Conservation (phyloP, 805 yeast species). For the Zygosaccharomyces kombuchaensis region DNA sequence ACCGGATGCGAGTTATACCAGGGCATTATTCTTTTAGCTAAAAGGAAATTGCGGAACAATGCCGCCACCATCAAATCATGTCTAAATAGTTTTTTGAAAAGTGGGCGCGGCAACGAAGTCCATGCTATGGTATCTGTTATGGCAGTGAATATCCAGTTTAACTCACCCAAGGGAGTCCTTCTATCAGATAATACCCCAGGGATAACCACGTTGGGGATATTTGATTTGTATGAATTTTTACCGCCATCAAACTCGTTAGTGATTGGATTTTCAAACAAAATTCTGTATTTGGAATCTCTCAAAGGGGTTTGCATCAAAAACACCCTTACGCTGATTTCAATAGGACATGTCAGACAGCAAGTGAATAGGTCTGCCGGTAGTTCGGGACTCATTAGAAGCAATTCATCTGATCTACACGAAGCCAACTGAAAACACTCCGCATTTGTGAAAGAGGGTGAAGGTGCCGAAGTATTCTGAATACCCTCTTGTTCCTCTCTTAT, state of each 20-base stretch:
- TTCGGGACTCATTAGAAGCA: slow-evolving; percentile 87
- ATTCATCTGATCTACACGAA: slow-evolving; percentile 82
- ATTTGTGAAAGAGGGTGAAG: slow-evolving; percentile 47
- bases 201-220: slow-evolving; percentile 49
- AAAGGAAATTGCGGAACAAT: slow-evolving; percentile 80
- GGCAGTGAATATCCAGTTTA: slow-evolving; percentile 97
- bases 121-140: slow-evolving; percentile 98
- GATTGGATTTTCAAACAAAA: slow-evolving; percentile 36
- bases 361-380: slow-evolving; percentile 95
- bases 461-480: slow-evolving; percentile 40
- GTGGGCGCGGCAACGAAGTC: slow-evolving; percentile 82
- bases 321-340: slow-evolving; percentile 89
- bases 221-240: slow-evolving; percentile 21
- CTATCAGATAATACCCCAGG: slow-evolving; percentile 92
- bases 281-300: slow-evolving; percentile 41
- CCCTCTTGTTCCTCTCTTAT: slow-evolving; percentile 77
- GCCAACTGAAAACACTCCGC: slow-evolving; percentile 90
- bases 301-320: slow-evolving; percentile 80
- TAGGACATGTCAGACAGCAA: slow-evolving; percentile 92
- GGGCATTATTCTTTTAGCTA: slow-evolving; percentile 93
- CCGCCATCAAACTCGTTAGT: slow-evolving; percentile 22
- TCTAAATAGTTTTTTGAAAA: slow-evolving; percentile 85
- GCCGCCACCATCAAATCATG: slow-evolving; percentile 98
- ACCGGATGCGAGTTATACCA: slow-evolving; percentile 90
- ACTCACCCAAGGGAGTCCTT: slow-evolving; percentile 91